Evolutionary conservation across 139 green algal genomes (phyloP).

Genomic region (Auxenochlorella pyrenoidosa): DNA sequence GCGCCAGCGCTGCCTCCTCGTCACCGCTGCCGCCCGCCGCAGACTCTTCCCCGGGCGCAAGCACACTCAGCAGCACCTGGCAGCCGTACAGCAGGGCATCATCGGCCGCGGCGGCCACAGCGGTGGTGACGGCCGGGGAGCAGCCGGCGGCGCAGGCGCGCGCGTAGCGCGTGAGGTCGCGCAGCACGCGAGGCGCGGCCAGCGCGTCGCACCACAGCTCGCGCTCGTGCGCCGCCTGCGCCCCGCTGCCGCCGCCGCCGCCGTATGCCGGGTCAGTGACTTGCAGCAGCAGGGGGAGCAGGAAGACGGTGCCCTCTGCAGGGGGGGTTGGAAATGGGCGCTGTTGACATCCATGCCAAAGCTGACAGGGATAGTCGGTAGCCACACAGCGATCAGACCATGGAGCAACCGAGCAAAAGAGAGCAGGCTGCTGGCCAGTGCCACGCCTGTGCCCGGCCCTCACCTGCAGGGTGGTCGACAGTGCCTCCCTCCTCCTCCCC

Average conservation of each 20-base stretch:
- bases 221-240: neutral
- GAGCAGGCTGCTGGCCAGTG: too few relatives aligned
- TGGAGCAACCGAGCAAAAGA: too few relatives aligned
- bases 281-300: conserved; percentile 45
- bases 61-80: neutral
- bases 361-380: neutral
- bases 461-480: neutral
- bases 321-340: neutral
- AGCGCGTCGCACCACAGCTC: conserved; percentile 23
- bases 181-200: neutral
- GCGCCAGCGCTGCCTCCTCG: neutral
- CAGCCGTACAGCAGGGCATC: conserved; percentile 19
- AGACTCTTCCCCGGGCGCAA: neutral
- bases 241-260: neutral
- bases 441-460: neutral
- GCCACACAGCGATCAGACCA: neutral
- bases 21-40: neutral
- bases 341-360: neutral
- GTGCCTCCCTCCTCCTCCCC: neutral
- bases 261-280: neutral
- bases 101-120: neutral
- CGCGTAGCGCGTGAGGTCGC: neutral
- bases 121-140: neutral
- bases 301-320: conserved; percentile 22
- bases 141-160: neutral